Conservation (phyloP, 2,329 filamentous ascomycete genomes). For the Exophiala calicioides region DNA sequence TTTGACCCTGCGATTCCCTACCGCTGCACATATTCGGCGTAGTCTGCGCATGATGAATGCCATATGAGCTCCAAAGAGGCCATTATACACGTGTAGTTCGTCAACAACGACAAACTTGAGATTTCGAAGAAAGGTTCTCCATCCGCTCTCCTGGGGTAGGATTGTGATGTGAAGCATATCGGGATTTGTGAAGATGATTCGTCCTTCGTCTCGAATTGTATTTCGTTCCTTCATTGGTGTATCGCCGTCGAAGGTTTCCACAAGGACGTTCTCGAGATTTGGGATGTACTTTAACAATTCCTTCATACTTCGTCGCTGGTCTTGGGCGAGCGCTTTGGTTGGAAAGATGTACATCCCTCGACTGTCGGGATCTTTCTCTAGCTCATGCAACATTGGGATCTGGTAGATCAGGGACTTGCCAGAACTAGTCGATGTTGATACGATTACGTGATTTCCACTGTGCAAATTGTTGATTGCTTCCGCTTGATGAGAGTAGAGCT, state of each 20-base stretch:
- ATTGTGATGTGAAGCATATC: slow-evolving; percentile 98
- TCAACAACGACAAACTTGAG: slow-evolving; percentile 87
- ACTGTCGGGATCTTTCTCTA: slow-evolving; percentile 74
- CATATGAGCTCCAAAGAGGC: slow-evolving; percentile 89
- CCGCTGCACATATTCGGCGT: slow-evolving; percentile 80
- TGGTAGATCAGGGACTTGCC: slow-evolving; percentile 99
- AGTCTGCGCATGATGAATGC: slow-evolving; percentile 91
- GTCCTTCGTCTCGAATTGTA: slow-evolving; percentile 78
- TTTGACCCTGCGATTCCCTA: slow-evolving; percentile 80
- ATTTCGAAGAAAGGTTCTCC: slow-evolving; percentile 86
- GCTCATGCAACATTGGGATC: slow-evolving; percentile 80
- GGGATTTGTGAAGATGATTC: slow-evolving; percentile 95
- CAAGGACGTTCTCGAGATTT: slow-evolving; percentile 70
- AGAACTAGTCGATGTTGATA: slow-evolving; percentile 92
- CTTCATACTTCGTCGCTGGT: slow-evolving; percentile 84
- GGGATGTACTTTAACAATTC: slow-evolving; percentile 81
- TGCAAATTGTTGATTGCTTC: slow-evolving; percentile 89
- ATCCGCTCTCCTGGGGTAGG: slow-evolving; percentile 83
- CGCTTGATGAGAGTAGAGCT: slow-evolving; percentile 87
- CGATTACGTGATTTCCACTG: slow-evolving; percentile 81
- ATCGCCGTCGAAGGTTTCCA: slow-evolving; percentile 96
- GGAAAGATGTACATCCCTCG: slow-evolving; percentile 98
- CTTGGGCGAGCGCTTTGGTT: slow-evolving; percentile 93
- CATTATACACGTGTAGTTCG: slow-evolving; percentile 95
- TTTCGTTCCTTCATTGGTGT: slow-evolving; percentile 80